Percentiles rank a stretch among this genome's conserved stretches.
Conservation (phyloP, 2,329 filamentous ascomycete genomes). For the Pseudogymnoascus sp. region DNA sequence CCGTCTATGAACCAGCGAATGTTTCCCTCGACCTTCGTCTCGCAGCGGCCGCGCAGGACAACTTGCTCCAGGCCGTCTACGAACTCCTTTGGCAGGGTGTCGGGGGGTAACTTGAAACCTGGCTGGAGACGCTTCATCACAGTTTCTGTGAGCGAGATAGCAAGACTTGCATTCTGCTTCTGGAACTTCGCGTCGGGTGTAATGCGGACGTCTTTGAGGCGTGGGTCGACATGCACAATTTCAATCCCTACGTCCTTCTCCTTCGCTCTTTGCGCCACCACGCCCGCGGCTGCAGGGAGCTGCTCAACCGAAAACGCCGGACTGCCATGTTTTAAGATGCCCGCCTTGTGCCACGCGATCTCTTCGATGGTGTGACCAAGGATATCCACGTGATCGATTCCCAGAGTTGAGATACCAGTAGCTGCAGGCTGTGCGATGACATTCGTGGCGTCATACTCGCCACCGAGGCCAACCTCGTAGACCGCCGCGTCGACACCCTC, state of each 20-base stretch:
- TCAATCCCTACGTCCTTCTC: not conserved
- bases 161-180: slow-evolving; percentile 51
- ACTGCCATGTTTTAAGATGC: slow-evolving; percentile 55
- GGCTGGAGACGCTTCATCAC: not conserved
- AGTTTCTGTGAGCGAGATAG: slow-evolving; percentile 41
- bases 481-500: slow-evolving; percentile 56
- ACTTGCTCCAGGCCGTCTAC: slow-evolving; percentile 62
- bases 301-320: slow-evolving; percentile 52
- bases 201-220: slow-evolving; percentile 23
- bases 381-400: slow-evolving; percentile 58
- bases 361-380: slow-evolving; percentile 55
- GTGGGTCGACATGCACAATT: slow-evolving; percentile 35
- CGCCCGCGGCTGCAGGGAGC: slow-evolving; percentile 35
- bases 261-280: slow-evolving; percentile 42
- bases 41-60: slow-evolving; percentile 72
- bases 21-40: slow-evolving; percentile 46
- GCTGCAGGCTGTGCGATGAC: slow-evolving; percentile 50
- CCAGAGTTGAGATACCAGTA: slow-evolving; percentile 56
- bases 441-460: slow-evolving; percentile 63
- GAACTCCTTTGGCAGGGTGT: slow-evolving; percentile 16
- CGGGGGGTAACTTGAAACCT: not conserved
- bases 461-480: slow-evolving; percentile 60
- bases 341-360: slow-evolving; percentile 69
- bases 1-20: slow-evolving; percentile 86
- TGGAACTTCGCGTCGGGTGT: slow-evolving; percentile 45